Evolutionary conservation across 768 basidiomycete genomes (phyloP), one percentile per base, ranked within the genome.

Genomic region (Phylloporus sp.): DNA sequence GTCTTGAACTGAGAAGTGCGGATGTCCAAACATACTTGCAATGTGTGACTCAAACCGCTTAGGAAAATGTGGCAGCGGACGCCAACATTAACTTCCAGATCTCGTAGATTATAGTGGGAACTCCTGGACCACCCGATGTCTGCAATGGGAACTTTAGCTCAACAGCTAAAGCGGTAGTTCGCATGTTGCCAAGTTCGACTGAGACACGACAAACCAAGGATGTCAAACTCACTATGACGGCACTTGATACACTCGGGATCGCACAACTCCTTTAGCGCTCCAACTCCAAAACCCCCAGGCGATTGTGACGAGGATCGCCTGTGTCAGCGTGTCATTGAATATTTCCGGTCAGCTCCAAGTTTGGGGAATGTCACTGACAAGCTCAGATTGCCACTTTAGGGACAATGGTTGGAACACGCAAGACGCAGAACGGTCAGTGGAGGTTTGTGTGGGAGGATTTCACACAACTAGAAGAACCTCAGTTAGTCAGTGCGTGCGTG

Each of bases 21-120:
- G 18, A 24, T 49, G 41, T 37, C 51, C 35, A 26, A 49, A 38
- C 61, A 64, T 64, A 11, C 11, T 51, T n/a, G 33, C 14, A 28
- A 36, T 43, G 17, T 32, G 45, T 10, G 46, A 43, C 22, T 22
- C 24, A 24, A 42, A 7, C 14, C 21, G 23, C 39, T 49, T 23
- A 13, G 24, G 38, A 22, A 18, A 37, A 9, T 9, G 23, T 17
- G 45, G 26, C 43, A 42, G 38, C 20, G 8, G 18, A 38, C 27
- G 49, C 51, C 36, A 33, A 60, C 39, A 13, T 28, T 42, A 9
- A 38, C 14, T 29, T 37, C 34, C 38, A 22, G 40, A 23, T 17
- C 9, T 28, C 34, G 48, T 36, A 37, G 27, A 24, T 5, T 9
- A 6, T 23, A 9, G 34, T 20, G 15, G 9, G n/a, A n/a, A n/a